phyloP scores from a whole-genome alignment of 2,329 filamentous ascomycete species.

The Cladosporium sphaerospermum region DNA sequence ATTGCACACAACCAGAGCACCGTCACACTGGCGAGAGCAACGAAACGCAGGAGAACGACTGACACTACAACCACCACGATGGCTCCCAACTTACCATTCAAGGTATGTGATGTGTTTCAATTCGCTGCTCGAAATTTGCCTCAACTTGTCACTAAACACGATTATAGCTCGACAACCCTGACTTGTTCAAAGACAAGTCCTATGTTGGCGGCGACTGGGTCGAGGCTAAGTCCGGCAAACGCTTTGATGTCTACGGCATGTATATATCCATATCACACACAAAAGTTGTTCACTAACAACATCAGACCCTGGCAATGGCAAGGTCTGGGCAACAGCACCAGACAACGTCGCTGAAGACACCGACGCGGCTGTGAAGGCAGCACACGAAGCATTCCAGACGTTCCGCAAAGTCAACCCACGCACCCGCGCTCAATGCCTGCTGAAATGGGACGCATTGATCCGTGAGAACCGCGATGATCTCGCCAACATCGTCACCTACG shows the following conservation, averaged over 20 bases:
- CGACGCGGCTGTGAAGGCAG: constrained; percentile 52
- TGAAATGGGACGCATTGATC: constrained; percentile 61
- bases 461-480: constrained; percentile 57
- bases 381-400: constrained; percentile 54
- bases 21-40: constrained; percentile 16
- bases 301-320: constrained; percentile 46
- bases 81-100: constrained; percentile 38
- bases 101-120: constrained; percentile 25
- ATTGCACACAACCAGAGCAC: too few relatives aligned
- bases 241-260: constrained; percentile 51
- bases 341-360: constrained; percentile 53
- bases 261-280: neutral
- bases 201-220: constrained; percentile 52
- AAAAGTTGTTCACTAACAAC: neutral
- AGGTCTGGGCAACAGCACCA: constrained; percentile 43
- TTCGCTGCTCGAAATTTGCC: too few relatives aligned
- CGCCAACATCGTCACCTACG: constrained; percentile 56
- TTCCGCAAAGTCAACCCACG: constrained; percentile 57
- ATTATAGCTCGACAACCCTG: constrained; percentile 46
- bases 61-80: constrained; percentile 17
- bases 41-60: constrained; percentile 13
- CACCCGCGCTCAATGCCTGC: constrained; percentile 54
- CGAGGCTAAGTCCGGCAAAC: constrained; percentile 50
- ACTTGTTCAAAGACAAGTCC: constrained; percentile 49
- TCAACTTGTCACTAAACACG: constrained; percentile 2